phyloP scores from a whole-genome alignment of 2,329 filamentous ascomycete genomes.

The Colletotrichum eleusines region DNA sequence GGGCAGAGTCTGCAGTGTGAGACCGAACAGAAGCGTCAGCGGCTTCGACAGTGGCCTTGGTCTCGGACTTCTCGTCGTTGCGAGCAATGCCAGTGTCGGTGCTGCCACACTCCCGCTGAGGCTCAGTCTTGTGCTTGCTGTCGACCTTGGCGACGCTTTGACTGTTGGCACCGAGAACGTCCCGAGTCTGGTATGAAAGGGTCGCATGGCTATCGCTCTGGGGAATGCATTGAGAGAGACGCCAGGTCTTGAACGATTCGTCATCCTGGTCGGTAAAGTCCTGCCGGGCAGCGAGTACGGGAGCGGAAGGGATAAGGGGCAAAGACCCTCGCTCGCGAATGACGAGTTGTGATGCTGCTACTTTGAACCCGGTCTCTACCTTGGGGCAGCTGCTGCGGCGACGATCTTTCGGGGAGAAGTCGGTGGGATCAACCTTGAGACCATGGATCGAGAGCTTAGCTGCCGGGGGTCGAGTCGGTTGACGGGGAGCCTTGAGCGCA shows the following conservation, averaged over 20 bases:
- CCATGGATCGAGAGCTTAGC: conserved; percentile 17
- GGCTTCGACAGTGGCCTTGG: background rate
- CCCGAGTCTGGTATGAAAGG: background rate
- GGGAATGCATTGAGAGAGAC: conserved; percentile 37
- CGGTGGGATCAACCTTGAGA: conserved; percentile 26
- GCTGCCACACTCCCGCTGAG: background rate
- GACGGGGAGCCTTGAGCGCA: background rate
- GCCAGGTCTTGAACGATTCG: conserved; percentile 43
- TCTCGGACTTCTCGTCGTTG: background rate
- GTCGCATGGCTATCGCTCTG: conserved; percentile 18
- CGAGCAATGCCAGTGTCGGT: background rate
- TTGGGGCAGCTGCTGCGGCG: conserved; percentile 30
- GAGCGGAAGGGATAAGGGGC: conserved; percentile 35
- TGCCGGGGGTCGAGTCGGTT: conserved; percentile 7
- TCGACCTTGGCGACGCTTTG: background rate
- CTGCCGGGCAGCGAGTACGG: conserved; percentile 23
- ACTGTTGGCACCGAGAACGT: background rate
- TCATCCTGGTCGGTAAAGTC: conserved; percentile 27
- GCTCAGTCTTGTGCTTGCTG: background rate
- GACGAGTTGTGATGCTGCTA: conserved; percentile 24
- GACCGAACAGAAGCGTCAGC: background rate
- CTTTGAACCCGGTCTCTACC: conserved; percentile 9
- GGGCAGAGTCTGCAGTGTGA: conserved; percentile 17
- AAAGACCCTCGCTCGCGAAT: conserved; percentile 40
- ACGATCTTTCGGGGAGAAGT: conserved; percentile 11